Conservation (phyloP, 2,329 filamentous ascomycete species). For the Sclerotiophoma versabilis region DNA sequence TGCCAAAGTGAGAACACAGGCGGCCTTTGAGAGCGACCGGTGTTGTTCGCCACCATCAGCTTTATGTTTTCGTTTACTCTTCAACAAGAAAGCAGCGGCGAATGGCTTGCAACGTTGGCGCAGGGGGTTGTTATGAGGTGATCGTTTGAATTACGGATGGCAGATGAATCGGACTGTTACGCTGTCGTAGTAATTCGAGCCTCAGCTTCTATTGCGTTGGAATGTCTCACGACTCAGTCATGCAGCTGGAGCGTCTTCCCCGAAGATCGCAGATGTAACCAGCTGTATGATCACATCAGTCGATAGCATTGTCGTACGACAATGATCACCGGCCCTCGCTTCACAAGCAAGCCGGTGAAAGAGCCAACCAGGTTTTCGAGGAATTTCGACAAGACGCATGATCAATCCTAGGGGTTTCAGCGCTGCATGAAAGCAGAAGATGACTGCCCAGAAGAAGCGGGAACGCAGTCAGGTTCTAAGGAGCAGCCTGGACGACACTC, state of each 20-base stretch:
- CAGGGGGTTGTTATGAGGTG: no score
- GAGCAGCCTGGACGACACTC: not conserved
- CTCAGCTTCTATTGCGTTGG: not conserved
- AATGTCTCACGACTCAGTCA: not conserved
- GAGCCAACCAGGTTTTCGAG: not conserved
- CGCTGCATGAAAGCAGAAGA: not conserved
- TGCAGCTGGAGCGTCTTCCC: not conserved
- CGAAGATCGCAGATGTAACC: not conserved
- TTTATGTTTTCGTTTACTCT: no score
- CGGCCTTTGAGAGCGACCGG: not conserved
- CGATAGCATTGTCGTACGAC: no score
- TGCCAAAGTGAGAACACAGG: not conserved
- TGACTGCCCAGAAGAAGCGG: not conserved
- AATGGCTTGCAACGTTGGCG: not conserved
- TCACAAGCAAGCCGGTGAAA: not conserved
- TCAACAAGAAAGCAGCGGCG: not conserved
- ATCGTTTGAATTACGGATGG: not conserved
- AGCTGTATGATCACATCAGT: no score
- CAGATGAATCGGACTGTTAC: not conserved
- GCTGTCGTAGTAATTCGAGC: no score
- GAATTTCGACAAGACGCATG: not conserved
- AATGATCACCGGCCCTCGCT: no score
- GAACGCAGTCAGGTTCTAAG: not conserved
- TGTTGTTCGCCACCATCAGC: not conserved
- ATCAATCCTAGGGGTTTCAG: not conserved